These are phyloP conservation scores for Cytospora mali DNA, from an alignment of 2,329 filamentous ascomycete species.

Conservation along the genomic window DNA sequence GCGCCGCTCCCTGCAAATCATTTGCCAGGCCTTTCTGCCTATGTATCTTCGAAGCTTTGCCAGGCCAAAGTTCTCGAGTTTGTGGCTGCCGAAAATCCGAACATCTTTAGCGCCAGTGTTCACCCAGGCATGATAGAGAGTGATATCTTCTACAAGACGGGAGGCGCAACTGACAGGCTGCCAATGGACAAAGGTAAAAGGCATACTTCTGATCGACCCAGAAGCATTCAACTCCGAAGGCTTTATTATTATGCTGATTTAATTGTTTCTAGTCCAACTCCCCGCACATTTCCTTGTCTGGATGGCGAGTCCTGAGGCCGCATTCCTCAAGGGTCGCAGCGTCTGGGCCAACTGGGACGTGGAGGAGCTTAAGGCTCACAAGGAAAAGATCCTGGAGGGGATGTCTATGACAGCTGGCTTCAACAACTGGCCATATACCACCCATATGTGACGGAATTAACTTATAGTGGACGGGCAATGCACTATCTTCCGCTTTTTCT, in stretches of 20 bases:
- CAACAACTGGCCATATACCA: too few relatives aligned
- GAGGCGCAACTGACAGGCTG: constrained; percentile 13
- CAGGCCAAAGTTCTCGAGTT: constrained; percentile 29
- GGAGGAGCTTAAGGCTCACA: constrained; percentile 27
- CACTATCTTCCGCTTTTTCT: too few relatives aligned
- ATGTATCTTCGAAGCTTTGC: constrained; percentile 28
- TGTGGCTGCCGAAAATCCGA: constrained; percentile 28
- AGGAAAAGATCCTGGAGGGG: too few relatives aligned
- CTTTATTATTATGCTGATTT: background rate
- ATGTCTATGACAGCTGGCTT: too few relatives aligned
- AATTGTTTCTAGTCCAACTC: constrained; percentile 23
- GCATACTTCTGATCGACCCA: background rate
- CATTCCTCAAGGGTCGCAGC: constrained; percentile 23
- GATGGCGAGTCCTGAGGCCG: constrained; percentile 27
- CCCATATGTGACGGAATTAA: too few relatives aligned
- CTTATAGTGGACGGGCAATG: too few relatives aligned
- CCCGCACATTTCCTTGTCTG: constrained; percentile 29
- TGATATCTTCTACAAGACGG: constrained; percentile 18
- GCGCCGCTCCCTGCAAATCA: background rate
- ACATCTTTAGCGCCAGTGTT: constrained; percentile 26
- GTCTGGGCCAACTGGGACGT: constrained; percentile 32
- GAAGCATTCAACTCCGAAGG: background rate
- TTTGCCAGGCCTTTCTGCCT: constrained; percentile 23
- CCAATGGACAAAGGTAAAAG: constrained; percentile 6
- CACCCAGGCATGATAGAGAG: constrained; percentile 30